A percentile compares a stretch with the other conserved stretches of the same genome.
phyloP scores from a whole-genome alignment of 495 filamentous ascomycete genomes.

The Glarea lozoyensis region DNA sequence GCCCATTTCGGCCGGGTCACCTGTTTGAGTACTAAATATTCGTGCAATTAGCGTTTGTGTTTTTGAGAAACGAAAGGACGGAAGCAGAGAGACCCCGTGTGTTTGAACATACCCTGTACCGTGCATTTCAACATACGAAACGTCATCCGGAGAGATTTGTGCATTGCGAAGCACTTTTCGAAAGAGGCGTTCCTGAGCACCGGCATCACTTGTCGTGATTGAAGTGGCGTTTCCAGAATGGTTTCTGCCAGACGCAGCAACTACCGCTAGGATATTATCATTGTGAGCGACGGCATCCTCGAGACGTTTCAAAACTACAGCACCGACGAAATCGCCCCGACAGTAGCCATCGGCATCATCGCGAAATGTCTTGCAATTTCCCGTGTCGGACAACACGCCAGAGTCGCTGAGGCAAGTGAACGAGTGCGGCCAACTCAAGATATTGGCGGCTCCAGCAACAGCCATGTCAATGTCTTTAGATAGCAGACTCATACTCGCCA shows the following conservation, averaged over 20 bases:
- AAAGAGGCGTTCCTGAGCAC: constrained; percentile 56
- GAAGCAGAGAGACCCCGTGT: too few species aligned
- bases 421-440: constrained; percentile 73
- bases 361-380: constrained; percentile 36
- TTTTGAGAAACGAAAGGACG: too few species aligned
- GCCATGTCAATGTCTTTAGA: constrained; percentile 36
- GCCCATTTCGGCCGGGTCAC: constrained; percentile 67
- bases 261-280: constrained; percentile 62
- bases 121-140: constrained; percentile 81
- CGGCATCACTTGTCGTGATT: constrained; percentile 71
- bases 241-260: constrained; percentile 59
- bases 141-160: constrained; percentile 59
- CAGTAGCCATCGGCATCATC: constrained; percentile 61
- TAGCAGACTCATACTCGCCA: constrained; percentile 75
- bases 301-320: constrained; percentile 63
- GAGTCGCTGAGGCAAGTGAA: constrained; percentile 66
- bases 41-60: too few species aligned
- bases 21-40: too few species aligned
- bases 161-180: constrained; percentile 56
- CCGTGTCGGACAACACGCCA: constrained; percentile 30
- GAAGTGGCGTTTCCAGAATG: constrained; percentile 68
- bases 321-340: constrained; percentile 60
- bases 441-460: constrained; percentile 71
- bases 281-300: constrained; percentile 67
- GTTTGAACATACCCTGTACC: too few species aligned